Evolutionary conservation across 306 rosid genomes (phyloP), one percentile per base, ranked within the genome.

Genomic region (Myrica gale): DNA sequence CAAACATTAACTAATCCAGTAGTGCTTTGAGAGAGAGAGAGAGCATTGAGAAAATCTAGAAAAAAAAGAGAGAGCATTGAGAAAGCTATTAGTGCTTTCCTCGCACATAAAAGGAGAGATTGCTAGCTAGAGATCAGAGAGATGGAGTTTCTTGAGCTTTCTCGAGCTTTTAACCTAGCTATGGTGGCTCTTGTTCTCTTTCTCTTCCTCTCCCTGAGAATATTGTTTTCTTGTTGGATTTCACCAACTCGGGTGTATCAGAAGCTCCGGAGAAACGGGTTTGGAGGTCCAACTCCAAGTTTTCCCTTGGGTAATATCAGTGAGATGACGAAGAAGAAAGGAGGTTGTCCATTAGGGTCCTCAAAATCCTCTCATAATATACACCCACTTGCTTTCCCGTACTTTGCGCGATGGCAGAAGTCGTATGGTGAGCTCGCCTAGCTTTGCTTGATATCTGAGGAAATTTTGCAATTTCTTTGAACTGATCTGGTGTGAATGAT

Each of bases 261-360:
- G 8, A 88, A 93, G 68, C 85, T 93, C 9, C 85, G 82, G 85
- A 79, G 79, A 81, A 81, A 84, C 82, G 98, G 98, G 3, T 84
- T 93, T 65, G 56, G 78, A 63, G 98, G 98, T 5, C 98, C 98
- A 54, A 5, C 77, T 37, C 98, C 98, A 54, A 78, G 76, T 63
- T 93, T 93, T 65, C 98, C 98, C 1, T 76, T 93, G 5, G 97
- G 98, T 58, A 93, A 93, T 75, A 77, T 88, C n/a, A 47, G 46
- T 41, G 96, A 91, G 73, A 93, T 93, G 78, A 84, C 79, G 78
- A 87, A 57, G 76, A 90, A 78, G 78, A 78, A 3, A 8, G 77
- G 1, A 43, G 16, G 16, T 62, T 48, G 81, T 72, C 48, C 79
- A 2, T 13, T 19, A 4, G 72, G 15, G 60, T 68, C 84, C 23